phyloP scores from a whole-genome alignment of 108 stramenopile species.

The Conticribra weissflogii region DNA sequence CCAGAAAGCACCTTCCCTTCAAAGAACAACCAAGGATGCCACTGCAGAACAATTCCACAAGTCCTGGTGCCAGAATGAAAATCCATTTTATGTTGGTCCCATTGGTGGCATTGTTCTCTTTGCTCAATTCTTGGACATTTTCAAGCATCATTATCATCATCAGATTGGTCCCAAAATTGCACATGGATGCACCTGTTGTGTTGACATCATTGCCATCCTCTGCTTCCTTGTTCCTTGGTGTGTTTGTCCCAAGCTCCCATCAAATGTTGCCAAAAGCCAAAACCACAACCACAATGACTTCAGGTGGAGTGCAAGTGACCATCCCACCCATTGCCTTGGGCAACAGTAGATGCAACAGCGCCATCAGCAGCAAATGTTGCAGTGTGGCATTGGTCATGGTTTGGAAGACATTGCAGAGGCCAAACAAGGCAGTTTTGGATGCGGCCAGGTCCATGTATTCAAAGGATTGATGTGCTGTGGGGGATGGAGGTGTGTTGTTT shows the following conservation, averaged over 20 bases:
- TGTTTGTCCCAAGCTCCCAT: conserved; percentile 58
- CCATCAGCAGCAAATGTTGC: conserved; percentile 64
- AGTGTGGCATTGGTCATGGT: conserved; percentile 72
- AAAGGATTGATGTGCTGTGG: conserved; percentile 32
- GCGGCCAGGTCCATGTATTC: conserved; percentile 58
- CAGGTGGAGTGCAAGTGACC: conserved; percentile 44
- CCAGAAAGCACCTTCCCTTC: conserved; percentile 45
- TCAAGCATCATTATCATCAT: no score
- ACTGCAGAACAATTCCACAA: conserved; percentile 65
- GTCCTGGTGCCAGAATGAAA: conserved; percentile 77
- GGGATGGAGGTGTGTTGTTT: no score
- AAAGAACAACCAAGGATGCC: not conserved
- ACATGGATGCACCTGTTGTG: conserved; percentile 23
- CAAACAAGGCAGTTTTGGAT: conserved; percentile 84
- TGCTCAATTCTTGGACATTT: no score
- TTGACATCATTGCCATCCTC: no score
- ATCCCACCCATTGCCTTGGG: conserved; percentile 68
- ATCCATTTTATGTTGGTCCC: conserved; percentile 48
- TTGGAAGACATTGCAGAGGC: conserved; percentile 69
- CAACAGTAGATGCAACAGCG: conserved; percentile 78
- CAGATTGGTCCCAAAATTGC: conserved; percentile 28
- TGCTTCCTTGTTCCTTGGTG: no score
- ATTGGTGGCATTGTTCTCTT: not conserved
- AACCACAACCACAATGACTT: conserved; percentile 52
- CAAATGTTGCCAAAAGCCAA: conserved; percentile 23